phyloP scores from a whole-genome alignment of 768 basidiomycete genomes.

The Termitomyces sp. region DNA sequence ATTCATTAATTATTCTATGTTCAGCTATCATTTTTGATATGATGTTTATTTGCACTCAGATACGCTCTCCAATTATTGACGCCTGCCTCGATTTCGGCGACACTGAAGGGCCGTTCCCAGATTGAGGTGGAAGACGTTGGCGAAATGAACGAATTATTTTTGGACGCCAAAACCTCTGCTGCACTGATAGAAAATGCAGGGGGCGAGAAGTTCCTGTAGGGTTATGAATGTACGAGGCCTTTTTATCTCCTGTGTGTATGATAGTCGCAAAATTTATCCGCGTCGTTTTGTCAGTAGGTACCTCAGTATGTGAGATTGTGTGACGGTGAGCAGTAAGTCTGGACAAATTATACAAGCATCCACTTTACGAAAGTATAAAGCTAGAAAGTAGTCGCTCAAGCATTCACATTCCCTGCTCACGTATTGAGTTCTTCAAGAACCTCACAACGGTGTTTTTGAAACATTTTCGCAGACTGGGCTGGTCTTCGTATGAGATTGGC shows the following conservation, averaged over 20 bases:
- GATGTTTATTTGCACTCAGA: constrained; percentile 33
- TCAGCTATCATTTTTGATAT: neutral
- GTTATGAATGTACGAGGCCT: neutral
- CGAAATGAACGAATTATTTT: constrained; percentile 93
- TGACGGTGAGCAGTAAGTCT: too few relatives aligned
- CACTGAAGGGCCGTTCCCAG: constrained; percentile 70
- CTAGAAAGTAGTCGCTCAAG: too few relatives aligned
- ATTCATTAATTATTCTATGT: neutral
- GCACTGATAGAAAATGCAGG: constrained; percentile 42
- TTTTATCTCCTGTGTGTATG: neutral
- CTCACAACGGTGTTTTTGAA: too few relatives aligned
- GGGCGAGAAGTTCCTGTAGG: constrained; percentile 21
- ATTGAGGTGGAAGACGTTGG: constrained; percentile 86
- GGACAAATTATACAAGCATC: too few relatives aligned
- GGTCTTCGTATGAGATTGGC: too few relatives aligned
- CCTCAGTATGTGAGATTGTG: neutral
- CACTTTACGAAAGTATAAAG: too few relatives aligned
- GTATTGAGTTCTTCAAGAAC: too few relatives aligned
- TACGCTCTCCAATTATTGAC: constrained; percentile 90
- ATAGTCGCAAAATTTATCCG: neutral
- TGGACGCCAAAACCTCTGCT: constrained; percentile 88
- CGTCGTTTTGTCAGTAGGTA: neutral
- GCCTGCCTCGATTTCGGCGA: constrained; percentile 85
- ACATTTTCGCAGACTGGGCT: too few relatives aligned
- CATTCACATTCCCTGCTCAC: too few relatives aligned